Conservation (phyloP, 2,329 filamentous ascomycete species). For the Cordyceps militaris region DNA sequence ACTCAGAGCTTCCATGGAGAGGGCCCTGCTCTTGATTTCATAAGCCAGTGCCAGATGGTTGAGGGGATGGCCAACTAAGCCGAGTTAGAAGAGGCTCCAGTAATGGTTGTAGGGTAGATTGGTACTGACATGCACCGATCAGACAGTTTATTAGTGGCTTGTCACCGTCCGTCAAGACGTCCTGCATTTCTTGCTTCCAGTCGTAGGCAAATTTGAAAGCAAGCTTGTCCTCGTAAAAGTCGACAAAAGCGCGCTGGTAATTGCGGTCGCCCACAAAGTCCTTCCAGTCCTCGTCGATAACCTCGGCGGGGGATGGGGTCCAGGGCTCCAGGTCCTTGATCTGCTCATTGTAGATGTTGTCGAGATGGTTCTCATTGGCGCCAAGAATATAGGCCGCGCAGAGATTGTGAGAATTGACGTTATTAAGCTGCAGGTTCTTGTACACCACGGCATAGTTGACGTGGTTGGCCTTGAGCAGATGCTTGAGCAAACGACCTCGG, state of each 20-base stretch:
- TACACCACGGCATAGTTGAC: conserved; percentile 81
- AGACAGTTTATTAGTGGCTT: conserved; percentile 76
- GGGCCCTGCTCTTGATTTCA: conserved; percentile 75
- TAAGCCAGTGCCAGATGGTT: conserved; percentile 93
- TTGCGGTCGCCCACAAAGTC: conserved; percentile 70
- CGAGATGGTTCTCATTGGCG: conserved; percentile 63
- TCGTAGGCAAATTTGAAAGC: conserved; percentile 68
- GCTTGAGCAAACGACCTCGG: conserved; percentile 75
- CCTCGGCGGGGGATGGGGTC: conserved; percentile 76
- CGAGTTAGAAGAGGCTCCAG: background rate
- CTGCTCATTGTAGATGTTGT: conserved; percentile 73
- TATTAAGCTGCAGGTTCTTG: conserved; percentile 67
- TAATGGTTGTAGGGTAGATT: background rate
- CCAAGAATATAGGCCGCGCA: conserved; percentile 82
- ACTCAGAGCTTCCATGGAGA: conserved; percentile 82
- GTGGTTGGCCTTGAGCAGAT: conserved; percentile 87
- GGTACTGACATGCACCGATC: conserved; percentile 63
- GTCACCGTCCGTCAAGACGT: conserved; percentile 69
- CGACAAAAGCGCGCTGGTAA: conserved; percentile 85
- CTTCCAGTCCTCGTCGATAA: conserved; percentile 77
- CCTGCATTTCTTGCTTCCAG: conserved; percentile 69
- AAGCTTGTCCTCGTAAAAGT: conserved; percentile 92
- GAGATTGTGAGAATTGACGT: conserved; percentile 76
- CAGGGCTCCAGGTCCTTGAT: conserved; percentile 68
- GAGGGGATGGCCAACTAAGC: conserved; percentile 75